A percentile compares a stretch with the other conserved stretches of the same genome.
Evolutionary conservation across 495 filamentous ascomycete species (phyloP).

Genomic region (Astrothelium macrocarpum): DNA sequence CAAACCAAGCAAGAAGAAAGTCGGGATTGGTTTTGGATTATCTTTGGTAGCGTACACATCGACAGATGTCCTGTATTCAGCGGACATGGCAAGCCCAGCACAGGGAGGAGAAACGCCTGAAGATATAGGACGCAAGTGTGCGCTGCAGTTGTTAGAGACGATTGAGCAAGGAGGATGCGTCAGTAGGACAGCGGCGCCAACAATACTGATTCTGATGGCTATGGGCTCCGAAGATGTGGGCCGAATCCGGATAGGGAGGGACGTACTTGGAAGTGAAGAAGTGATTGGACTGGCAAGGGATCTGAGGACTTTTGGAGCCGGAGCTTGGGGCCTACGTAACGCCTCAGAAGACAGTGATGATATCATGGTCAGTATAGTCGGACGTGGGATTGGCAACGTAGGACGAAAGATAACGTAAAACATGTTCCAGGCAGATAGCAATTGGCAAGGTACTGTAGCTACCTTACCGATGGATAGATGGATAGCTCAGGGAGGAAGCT

Average conservation of each 20-base stretch:
- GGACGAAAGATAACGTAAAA: slow-evolving; percentile 80
- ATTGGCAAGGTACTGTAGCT: too few species aligned
- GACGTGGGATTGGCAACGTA: slow-evolving; percentile 89
- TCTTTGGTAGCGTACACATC: slow-evolving; percentile 86
- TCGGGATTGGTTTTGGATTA: slow-evolving; percentile 81
- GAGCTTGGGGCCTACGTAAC: slow-evolving; percentile 80
- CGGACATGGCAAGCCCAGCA: slow-evolving; percentile 74
- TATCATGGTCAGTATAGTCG: slow-evolving; percentile 83
- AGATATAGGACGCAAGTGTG: slow-evolving; percentile 78
- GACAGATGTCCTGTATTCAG: slow-evolving; percentile 72
- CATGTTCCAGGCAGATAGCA: not conserved
- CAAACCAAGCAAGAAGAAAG: slow-evolving; percentile 53
- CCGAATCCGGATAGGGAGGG: slow-evolving; percentile 55
- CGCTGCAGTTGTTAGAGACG: slow-evolving; percentile 77
- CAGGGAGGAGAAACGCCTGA: slow-evolving; percentile 75
- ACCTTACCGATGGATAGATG: too few species aligned
- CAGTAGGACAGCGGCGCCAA: slow-evolving; percentile 53
- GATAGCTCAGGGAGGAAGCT: too few species aligned
- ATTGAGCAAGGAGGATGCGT: slow-evolving; percentile 77
- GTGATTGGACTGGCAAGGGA: slow-evolving; percentile 73
- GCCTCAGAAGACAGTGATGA: slow-evolving; percentile 54
- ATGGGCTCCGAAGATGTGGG: slow-evolving; percentile 79
- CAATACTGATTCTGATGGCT: slow-evolving; percentile 81
- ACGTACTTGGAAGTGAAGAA: slow-evolving; percentile 70
- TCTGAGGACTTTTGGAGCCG: slow-evolving; percentile 70